Percentiles rank a stretch among this genome's conserved stretches.
phyloP scores from a whole-genome alignment of 768 basidiomycete genomes.

The Pleurotus giganteus region DNA sequence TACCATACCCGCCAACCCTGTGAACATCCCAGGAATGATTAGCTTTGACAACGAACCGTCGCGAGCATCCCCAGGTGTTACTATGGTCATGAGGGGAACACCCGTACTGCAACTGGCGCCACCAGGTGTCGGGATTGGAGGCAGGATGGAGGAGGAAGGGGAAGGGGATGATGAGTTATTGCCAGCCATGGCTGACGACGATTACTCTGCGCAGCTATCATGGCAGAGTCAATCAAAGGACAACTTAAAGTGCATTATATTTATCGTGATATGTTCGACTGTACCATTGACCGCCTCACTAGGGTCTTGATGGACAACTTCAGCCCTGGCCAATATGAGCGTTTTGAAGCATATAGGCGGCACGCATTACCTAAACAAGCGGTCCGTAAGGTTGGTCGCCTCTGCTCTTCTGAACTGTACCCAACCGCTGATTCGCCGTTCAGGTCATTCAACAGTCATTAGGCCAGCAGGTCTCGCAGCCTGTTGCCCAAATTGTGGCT shows the following conservation, averaged over 20 bases:
- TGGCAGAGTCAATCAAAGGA: slow-evolving; percentile 89
- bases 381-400: slow-evolving; percentile 65
- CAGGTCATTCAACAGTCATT: slow-evolving; percentile 83
- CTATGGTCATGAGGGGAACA: slow-evolving; percentile 5
- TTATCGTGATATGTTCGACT: neutral
- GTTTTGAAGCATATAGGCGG: slow-evolving; percentile 85
- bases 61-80: slow-evolving; percentile 14
- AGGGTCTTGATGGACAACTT: slow-evolving; percentile 91
- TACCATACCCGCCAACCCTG: neutral
- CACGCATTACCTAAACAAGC: slow-evolving; percentile 82
- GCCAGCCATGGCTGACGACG: slow-evolving; percentile 87
- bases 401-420: neutral
- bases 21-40: slow-evolving; percentile 6
- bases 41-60: slow-evolving; percentile 11
- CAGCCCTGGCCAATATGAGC: slow-evolving; percentile 77
- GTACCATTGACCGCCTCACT: slow-evolving; percentile 2
- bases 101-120: slow-evolving; percentile 5
- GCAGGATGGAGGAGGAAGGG: slow-evolving; percentile 46
- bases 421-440: slow-evolving; percentile 4
- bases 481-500: slow-evolving; percentile 86
- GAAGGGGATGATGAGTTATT: slow-evolving; percentile 78
- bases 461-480: slow-evolving; percentile 80
- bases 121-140: slow-evolving; percentile 14
- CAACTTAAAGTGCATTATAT: slow-evolving; percentile 65
- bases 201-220: slow-evolving; percentile 79